phyloP scores from a whole-genome alignment of 495 filamentous ascomycete genomes.

The Apodospora peruviana region DNA sequence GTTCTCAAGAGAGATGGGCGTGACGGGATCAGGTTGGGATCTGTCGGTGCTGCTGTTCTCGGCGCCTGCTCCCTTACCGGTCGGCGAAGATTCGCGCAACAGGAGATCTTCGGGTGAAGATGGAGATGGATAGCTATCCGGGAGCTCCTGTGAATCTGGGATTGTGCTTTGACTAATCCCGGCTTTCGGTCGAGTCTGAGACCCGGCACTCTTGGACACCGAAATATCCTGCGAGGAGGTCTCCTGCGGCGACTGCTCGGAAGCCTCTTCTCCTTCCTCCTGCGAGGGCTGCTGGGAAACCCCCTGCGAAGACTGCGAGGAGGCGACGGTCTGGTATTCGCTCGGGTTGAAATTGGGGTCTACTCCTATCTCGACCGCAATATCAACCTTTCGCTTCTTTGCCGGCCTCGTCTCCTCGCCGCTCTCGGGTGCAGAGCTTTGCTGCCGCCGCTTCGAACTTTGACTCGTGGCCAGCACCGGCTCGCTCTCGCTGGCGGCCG shows the following conservation, averaged over 20 bases:
- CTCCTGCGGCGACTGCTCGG: too few species aligned
- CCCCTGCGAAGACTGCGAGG: constrained; percentile 10
- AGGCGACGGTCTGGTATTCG: constrained; percentile 4
- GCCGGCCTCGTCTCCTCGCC: not conserved
- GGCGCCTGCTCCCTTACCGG: not conserved
- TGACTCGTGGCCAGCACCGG: not conserved
- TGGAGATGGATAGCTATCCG: constrained; percentile 10
- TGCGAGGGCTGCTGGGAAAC: too few species aligned
- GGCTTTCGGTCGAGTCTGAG: not conserved
- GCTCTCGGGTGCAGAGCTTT: not conserved
- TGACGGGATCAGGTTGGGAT: not conserved
- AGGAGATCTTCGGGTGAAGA: not conserved
- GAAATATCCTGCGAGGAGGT: not conserved
- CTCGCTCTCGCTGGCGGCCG: not conserved
- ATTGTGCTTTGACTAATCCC: constrained; percentile 19
- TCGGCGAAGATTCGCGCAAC: not conserved
- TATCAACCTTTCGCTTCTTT: not conserved
- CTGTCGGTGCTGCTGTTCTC: not conserved
- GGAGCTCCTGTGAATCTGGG: constrained; percentile 24
- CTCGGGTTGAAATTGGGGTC: not conserved
- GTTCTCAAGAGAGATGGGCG: not conserved
- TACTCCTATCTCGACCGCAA: not conserved
- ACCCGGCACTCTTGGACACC: not conserved
- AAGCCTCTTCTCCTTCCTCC: too few species aligned
- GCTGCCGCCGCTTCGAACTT: not conserved